phyloP scores from a whole-genome alignment of 306 rosid species.

The Echinosophora koreensis region DNA sequence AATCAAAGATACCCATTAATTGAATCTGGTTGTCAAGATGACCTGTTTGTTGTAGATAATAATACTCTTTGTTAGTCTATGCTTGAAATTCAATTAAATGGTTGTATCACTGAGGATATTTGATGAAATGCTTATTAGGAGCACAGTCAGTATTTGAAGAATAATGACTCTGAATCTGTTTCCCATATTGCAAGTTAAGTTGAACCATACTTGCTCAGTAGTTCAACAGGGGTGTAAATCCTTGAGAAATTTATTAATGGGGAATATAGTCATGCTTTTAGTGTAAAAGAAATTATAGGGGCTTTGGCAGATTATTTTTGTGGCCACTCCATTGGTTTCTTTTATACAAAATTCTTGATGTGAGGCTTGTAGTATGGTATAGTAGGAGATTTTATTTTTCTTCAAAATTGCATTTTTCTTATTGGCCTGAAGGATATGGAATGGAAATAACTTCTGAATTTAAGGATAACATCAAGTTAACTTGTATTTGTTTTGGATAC shows the following conservation, averaged over 20 bases:
- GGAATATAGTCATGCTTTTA: conserved; percentile 43
- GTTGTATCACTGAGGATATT: conserved; percentile 52
- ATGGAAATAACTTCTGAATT: neutral
- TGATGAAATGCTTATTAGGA: conserved; percentile 59
- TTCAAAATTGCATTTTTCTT: conserved; percentile 14
- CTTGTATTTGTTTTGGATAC: neutral
- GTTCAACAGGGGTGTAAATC: conserved; percentile 49
- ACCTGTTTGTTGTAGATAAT: conserved; percentile 42
- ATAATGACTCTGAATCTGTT: conserved; percentile 37
- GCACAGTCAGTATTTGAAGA: conserved; percentile 41
- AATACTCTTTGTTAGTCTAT: conserved; percentile 40
- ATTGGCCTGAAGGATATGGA: neutral
- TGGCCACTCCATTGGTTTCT: conserved; percentile 46
- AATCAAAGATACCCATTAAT: conserved; percentile 30
- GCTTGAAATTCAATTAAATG: conserved; percentile 38
- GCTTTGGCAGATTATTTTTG: conserved; percentile 41
- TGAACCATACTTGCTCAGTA: conserved; percentile 49
- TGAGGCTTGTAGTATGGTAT: conserved; percentile 18
- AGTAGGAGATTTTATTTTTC: neutral
- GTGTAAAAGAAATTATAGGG: conserved; percentile 27
- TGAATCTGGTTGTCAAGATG: neutral
- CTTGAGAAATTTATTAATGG: conserved; percentile 35
- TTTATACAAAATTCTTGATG: conserved; percentile 9
- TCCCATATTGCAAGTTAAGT: conserved; percentile 45
- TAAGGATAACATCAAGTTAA: neutral